phyloP scores from a whole-genome alignment of 176 grass and related monocot species.

The Avena insularis region DNA sequence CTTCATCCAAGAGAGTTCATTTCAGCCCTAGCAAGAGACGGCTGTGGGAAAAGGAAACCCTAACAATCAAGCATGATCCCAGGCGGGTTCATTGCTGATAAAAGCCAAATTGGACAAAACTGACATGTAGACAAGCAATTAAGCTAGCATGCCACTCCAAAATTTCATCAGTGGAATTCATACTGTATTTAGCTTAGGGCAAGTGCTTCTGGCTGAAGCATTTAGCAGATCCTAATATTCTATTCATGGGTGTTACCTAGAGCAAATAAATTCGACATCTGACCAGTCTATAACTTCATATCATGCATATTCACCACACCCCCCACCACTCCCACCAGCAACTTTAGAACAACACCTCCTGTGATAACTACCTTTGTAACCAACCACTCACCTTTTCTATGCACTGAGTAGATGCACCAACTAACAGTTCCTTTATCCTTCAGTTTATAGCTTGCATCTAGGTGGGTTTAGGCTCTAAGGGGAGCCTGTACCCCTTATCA shows the following conservation, averaged over 20 bases:
- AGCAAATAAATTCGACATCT: slow-evolving; percentile 55
- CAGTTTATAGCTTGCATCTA: slow-evolving; percentile 73
- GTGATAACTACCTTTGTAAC: slow-evolving; percentile 58
- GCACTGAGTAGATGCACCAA: slow-evolving; percentile 57
- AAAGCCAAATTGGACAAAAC: slow-evolving; percentile 51
- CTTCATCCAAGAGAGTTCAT: slow-evolving; percentile 49
- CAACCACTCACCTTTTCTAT: slow-evolving; percentile 46
- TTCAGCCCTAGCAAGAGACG: slow-evolving; percentile 53
- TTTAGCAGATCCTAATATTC: slow-evolving; percentile 51
- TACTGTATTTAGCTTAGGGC: slow-evolving; percentile 55
- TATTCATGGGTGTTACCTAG: slow-evolving; percentile 49
- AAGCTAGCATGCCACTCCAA: slow-evolving; percentile 43
- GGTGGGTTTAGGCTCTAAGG: slow-evolving; percentile 82
- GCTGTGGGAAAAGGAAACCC: slow-evolving; percentile 49
- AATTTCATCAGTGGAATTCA: slow-evolving; percentile 51
- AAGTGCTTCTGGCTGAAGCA: slow-evolving; percentile 61
- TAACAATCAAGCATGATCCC: slow-evolving; percentile 58
- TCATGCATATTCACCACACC: background rate
- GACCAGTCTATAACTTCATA: slow-evolving; percentile 40
- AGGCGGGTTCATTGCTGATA: slow-evolving; percentile 54
- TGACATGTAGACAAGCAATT: slow-evolving; percentile 48
- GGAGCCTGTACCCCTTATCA: slow-evolving; percentile 70
- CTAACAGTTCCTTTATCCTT: slow-evolving; percentile 60
- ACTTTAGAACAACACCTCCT: slow-evolving; percentile 48
- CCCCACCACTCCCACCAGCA: slow-evolving; percentile 26